A percentile compares a stretch with the other conserved stretches of the same genome.
Evolutionary conservation across 1,139 yeast genomes (phyloP).

Genomic region (Maudiozyma humilis): DNA sequence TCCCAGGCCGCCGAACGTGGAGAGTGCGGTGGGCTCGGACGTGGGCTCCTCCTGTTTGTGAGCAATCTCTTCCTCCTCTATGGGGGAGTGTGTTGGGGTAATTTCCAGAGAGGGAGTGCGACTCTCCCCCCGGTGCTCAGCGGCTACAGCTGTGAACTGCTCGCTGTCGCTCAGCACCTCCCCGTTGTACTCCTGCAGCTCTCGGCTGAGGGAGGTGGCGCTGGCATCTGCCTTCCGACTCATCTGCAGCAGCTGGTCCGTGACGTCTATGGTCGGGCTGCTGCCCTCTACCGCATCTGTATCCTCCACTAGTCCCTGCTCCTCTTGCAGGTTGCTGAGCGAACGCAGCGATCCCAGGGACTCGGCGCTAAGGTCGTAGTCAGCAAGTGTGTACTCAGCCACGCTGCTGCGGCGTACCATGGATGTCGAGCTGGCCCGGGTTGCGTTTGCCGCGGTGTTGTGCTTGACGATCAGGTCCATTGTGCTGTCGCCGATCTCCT

Average conservation of each 20-base stretch:
- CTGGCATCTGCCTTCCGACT: no score
- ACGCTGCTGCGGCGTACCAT: neutral
- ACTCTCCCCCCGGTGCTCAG: no score
- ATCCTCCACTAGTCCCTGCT: neutral
- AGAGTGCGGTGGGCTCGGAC: neutral
- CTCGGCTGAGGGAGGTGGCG: no score
- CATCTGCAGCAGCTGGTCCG: no score
- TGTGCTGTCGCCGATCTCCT: conserved; percentile 26
- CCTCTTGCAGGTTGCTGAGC: neutral
- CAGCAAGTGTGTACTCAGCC: conserved; percentile 5
- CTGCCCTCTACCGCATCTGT: no score
- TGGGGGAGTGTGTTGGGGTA: no score
- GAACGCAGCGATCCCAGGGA: conserved; percentile 1
- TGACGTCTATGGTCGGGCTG: no score
- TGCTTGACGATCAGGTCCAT: conserved; percentile 26
- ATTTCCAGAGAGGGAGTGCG: neutral
- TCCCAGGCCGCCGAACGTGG: neutral
- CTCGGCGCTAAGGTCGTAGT: conserved; percentile 5
- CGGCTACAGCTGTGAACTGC: no score
- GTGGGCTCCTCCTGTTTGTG: neutral
- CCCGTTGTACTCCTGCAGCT: neutral
- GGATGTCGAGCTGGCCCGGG: neutral
- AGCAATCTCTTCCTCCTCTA: neutral
- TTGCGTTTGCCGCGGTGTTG: conserved; percentile 17
- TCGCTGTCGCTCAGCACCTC: no score